Evolutionary conservation across 768 basidiomycete genomes (phyloP).

Genomic region (Lactarius quietus): DNA sequence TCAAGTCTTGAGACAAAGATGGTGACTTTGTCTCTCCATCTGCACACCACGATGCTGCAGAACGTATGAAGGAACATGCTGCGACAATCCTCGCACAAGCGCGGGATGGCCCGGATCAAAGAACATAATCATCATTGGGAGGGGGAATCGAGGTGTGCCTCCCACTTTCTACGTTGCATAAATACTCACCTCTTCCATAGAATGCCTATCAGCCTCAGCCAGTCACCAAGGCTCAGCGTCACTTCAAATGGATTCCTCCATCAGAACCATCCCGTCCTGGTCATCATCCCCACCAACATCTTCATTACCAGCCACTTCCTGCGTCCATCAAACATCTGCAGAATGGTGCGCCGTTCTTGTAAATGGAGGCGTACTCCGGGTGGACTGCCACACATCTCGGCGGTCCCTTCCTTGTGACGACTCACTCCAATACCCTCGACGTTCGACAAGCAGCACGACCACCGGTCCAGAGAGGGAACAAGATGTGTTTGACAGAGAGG

Average conservation of each 20-base stretch:
- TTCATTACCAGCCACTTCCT: constrained; percentile 28
- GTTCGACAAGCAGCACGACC: constrained; percentile 29
- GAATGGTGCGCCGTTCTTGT: constrained; percentile 56
- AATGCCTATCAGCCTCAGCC: constrained; percentile 67
- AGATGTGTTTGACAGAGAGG: constrained; percentile 39
- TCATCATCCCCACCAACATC: constrained; percentile 32
- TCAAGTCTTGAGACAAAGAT: constrained; percentile 44
- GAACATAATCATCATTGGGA: constrained; percentile 83
- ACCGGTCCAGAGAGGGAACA: constrained; percentile 22
- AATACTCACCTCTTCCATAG: constrained; percentile 35
- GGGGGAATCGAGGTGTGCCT: constrained; percentile 73
- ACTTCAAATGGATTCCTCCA: constrained; percentile 61
- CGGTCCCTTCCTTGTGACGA: constrained; percentile 17
- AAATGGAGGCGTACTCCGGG: constrained; percentile 70
- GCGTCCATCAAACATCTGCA: constrained; percentile 33
- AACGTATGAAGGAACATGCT: constrained; percentile 65
- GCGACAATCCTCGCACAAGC: constrained; percentile 54
- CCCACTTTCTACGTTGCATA: neutral
- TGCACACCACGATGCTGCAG: constrained; percentile 45
- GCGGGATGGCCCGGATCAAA: constrained; percentile 57
- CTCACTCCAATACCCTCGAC: constrained; percentile 19
- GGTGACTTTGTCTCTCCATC: constrained; percentile 39
- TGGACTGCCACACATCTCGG: constrained; percentile 59
- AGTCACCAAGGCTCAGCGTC: constrained; percentile 53
- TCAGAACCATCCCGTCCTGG: constrained; percentile 35